Percentiles rank a stretch among this genome's conserved stretches.
Evolutionary conservation across 495 filamentous ascomycete species (phyloP).

Genomic region (Tetracladium marchalianum): DNA sequence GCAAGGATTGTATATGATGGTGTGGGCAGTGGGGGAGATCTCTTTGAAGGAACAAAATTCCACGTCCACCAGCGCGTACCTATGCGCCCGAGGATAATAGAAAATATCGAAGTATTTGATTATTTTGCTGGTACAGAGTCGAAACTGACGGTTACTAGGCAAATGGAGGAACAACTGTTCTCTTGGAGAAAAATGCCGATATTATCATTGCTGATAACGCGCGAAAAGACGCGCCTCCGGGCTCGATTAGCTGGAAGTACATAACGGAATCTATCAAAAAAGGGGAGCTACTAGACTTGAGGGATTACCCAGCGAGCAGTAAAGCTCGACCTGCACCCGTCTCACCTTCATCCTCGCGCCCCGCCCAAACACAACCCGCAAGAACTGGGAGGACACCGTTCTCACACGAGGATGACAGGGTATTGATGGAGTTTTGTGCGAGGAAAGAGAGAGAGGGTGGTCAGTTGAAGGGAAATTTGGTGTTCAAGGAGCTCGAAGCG

Average conservation of each 20-base stretch:
- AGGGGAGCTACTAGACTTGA: conserved; percentile 50
- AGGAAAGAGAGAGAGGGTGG: conserved; percentile 33
- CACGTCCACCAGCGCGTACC: conserved; percentile 63
- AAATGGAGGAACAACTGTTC: conserved; percentile 64
- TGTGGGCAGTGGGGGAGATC: conserved; percentile 23
- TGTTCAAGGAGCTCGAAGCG: conserved; percentile 53
- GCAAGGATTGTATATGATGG: conserved; percentile 34
- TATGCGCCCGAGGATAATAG: conserved; percentile 38
- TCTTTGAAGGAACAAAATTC: conserved; percentile 56
- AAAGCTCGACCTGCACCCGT: neutral
- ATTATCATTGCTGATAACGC: conserved; percentile 64
- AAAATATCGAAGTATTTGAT: conserved; percentile 44
- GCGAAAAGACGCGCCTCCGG: conserved; percentile 39
- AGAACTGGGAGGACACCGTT: conserved; percentile 39
- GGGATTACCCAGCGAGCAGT: conserved; percentile 28
- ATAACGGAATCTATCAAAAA: conserved; percentile 59
- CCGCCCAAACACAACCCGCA: conserved; percentile 28
- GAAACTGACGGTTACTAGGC: conserved; percentile 34
- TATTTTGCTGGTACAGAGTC: neutral
- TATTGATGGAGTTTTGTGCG: conserved; percentile 50
- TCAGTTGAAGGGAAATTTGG: conserved; percentile 43
- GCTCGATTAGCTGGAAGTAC: conserved; percentile 56
- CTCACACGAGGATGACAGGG: conserved; percentile 50
- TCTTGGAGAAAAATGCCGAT: conserved; percentile 64
- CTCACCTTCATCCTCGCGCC: conserved; percentile 4